Evolutionary conservation across 768 basidiomycete genomes (phyloP), one percentile per base, ranked within the genome.

Genomic region (Tremella mesenterica): DNA sequence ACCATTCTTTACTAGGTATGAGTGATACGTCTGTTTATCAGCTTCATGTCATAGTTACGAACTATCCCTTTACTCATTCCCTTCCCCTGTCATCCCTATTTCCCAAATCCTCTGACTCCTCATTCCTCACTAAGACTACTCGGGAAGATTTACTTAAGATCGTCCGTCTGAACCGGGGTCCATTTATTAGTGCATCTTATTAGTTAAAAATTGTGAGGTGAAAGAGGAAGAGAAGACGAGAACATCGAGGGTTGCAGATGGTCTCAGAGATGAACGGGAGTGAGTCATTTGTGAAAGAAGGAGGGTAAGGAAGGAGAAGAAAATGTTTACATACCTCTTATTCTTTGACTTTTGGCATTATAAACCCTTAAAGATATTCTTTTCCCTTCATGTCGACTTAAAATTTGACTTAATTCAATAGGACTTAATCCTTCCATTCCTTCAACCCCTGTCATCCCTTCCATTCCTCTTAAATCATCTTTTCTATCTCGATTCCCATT

Each of bases 1-100:
- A 65, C 95, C 93, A 99, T 52, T 78, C 77, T 21, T 90, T 79
- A 13, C 90, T 92, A 20, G 95, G 95, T 1, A 80, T 76, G 48
- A 97, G 82, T 4, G 84, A 79, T 2, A 96, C 87, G 54, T 85
- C 91, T 95, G 69, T 27, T 26, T 33, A 29, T 31, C 21, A 52
- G 47, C 47, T 31, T 6, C n/a, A 16, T 4, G 41, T 20, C 26
- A 8, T 43, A 20, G 41, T n/a, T n/a, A n/a, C n/a, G n/a, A n/a
- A n/a, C n/a, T n/a, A n/a, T n/a, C n/a, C n/a, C n/a, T n/a, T n/a
- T n/a, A n/a, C n/a, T n/a, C n/a, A n/a, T 36, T 18, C 18, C 34
- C 34, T 36, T 18, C 9, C 8, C 8, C 41, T 43, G 8, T 20
- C 41, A 20, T 8, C 41, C 41, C 8, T 8, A 9, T 25, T 8